Conservation (phyloP, 768 basidiomycete species). For the Boletus subcaerulescens region DNA sequence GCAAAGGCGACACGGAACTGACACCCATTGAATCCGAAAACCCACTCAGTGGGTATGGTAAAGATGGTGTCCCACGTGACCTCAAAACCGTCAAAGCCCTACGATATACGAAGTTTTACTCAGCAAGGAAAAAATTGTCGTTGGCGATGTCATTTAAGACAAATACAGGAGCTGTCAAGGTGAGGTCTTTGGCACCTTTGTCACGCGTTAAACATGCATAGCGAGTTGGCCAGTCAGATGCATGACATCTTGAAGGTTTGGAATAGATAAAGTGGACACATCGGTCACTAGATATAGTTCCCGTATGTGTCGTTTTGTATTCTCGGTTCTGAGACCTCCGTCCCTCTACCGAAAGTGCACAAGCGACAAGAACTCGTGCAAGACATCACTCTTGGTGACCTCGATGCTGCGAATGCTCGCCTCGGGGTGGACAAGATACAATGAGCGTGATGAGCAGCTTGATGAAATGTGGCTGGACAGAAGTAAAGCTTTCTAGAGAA, state of each 20-base stretch:
- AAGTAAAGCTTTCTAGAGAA: conserved; percentile 91
- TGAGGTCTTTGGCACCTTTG: conserved; percentile 30
- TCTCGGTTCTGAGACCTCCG: conserved; percentile 97
- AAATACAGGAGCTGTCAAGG: conserved; percentile 94
- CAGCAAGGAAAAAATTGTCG: conserved; percentile 94
- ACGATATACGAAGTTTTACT: conserved; percentile 96
- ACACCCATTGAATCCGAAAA: conserved; percentile 97
- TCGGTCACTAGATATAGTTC: no score
- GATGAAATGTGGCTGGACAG: conserved; percentile 90
- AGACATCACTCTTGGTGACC: conserved; percentile 90
- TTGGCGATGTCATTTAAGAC: conserved; percentile 97
- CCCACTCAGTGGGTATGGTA: conserved; percentile 91
- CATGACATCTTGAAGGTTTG: conserved; percentile 37
- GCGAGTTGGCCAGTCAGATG: conserved; percentile 95
- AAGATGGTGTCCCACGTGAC: conserved; percentile 99
- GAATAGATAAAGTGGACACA: no score
- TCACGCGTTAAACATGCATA: conserved; percentile 29
- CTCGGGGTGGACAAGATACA: conserved; percentile 96
- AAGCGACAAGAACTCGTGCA: conserved; percentile 95
- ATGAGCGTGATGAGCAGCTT: conserved; percentile 96
- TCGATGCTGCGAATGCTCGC: conserved; percentile 97
- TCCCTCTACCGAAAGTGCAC: conserved; percentile 95
- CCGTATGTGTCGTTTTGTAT: conserved; percentile 72
- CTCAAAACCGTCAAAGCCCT: conserved; percentile 90
- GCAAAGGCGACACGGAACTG: conserved; percentile 96